Evolutionary conservation across 2,329 filamentous ascomycete species (phyloP).

Genomic region (Botrytis hyacinthi): DNA sequence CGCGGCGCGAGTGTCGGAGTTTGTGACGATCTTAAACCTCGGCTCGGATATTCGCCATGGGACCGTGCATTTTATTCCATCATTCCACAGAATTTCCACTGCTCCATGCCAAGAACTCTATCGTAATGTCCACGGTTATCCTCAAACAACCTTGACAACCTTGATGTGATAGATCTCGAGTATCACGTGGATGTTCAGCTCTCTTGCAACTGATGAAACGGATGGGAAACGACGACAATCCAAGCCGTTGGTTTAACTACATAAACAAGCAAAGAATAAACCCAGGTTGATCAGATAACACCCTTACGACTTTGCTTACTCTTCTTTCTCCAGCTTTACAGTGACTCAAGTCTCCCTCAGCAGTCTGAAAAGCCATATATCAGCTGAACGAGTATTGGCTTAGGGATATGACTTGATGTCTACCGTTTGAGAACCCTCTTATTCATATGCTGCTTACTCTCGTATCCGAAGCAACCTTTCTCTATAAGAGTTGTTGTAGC

Average conservation of each 20-base stretch:
- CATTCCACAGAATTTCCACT: neutral
- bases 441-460: neutral
- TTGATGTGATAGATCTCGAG: neutral
- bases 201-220: neutral
- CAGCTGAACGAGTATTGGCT: neutral
- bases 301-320: neutral
- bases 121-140: neutral
- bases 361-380: constrained; percentile 3
- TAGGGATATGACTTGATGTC: constrained; percentile 5
- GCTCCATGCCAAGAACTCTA: constrained; percentile 10
- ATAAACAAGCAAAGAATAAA: neutral
- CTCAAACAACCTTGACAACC: neutral
- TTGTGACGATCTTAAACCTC: constrained; percentile 16
- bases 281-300: neutral
- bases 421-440: neutral
- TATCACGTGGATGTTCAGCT: constrained; percentile 1
- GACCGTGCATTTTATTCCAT: neutral
- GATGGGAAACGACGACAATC: neutral
- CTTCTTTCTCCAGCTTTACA: neutral
- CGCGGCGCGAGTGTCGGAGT: constrained; percentile 1
- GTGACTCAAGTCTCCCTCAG: neutral
- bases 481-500: neutral
- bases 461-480: neutral
- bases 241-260: neutral
- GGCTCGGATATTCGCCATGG: constrained; percentile 14